Evolutionary conservation across 1,139 yeast genomes (phyloP).

Genomic region (Wickerhamomyces sp.): DNA sequence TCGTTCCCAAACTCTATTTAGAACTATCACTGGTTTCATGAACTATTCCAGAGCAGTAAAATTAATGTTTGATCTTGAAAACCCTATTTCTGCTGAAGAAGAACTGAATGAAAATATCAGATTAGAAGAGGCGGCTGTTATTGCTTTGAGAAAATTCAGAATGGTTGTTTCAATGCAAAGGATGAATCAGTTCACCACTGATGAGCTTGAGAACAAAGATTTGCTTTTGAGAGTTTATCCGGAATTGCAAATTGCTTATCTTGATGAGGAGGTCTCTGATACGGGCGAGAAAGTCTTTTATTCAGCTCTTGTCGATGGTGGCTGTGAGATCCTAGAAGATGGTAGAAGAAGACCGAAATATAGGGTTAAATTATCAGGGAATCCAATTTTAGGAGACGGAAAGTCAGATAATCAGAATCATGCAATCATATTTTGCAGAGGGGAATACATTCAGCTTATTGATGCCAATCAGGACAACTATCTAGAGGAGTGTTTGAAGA

Average conservation of each 20-base stretch:
- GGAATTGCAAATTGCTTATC: constrained; percentile 66
- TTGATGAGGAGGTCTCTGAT: constrained; percentile 62
- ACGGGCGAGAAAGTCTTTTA: constrained; percentile 62
- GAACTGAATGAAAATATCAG: constrained; percentile 58
- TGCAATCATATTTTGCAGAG: constrained; percentile 66
- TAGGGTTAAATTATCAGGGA: constrained; percentile 67
- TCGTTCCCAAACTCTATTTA: constrained; percentile 68
- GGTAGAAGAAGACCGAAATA: constrained; percentile 71
- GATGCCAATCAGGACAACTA: constrained; percentile 78
- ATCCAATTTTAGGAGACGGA: constrained; percentile 76
- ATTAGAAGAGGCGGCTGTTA: constrained; percentile 53
- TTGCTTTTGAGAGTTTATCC: constrained; percentile 70
- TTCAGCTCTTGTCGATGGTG: constrained; percentile 70
- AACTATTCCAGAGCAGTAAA: constrained; percentile 74
- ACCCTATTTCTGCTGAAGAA: constrained; percentile 65
- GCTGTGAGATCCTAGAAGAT: constrained; percentile 59
- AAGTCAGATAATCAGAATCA: constrained; percentile 75
- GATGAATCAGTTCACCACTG: constrained; percentile 59
- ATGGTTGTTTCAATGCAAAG: constrained; percentile 74
- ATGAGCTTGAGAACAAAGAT: constrained; percentile 67
- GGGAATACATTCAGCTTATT: constrained; percentile 69
- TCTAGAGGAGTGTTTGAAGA: constrained; percentile 70
- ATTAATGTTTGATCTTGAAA: constrained; percentile 66
- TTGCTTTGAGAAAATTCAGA: constrained; percentile 73
- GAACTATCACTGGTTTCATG: constrained; percentile 76